Evolutionary conservation across 2,329 filamentous ascomycete genomes (phyloP), one percentile per base, ranked within the genome.

Genomic region (Stagonosporopsis chrysanthemi): DNA sequence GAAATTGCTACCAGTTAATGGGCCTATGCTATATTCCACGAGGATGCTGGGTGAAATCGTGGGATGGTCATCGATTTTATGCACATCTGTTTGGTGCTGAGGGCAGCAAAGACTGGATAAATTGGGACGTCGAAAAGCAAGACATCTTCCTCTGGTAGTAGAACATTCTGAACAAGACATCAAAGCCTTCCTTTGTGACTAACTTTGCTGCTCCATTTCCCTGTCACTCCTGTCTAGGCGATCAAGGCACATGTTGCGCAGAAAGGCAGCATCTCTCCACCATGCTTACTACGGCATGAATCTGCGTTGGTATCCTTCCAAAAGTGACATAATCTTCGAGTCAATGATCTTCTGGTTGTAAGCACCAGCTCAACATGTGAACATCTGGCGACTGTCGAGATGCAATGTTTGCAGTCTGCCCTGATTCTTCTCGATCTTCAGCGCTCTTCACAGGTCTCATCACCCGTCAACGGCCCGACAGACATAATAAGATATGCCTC

Each of bases 381-480:
- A 29, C 11, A 12, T 29, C 28, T 33, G 7, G 5, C 3, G 31
- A 33, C 7, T 15, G 5, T 33, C n/a, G 31, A 33, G 31, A 14
- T 15, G 14, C 31, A 17, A 17, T 24, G 8, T 28, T 6, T 43
- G 39, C 23, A 7, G 2, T 28, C 15, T 31, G 29, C 26, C 6
- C n/a, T 44, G 2, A 23, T 35, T 40, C 15, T 29, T 51, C 36
- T 56, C 42, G 53, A 56, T 56, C 35, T n/a, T 22, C 42, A 33
- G 23, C 24, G n/a, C 14, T 36, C 31, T 39, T 44, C 48, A 43
- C 14, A 31, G n/a, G 22, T 26, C 29, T 26, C 14, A 28, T 41
- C 17, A 24, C 26, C 35, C 41, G 22, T 48, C 29, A 40, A 47
- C 44, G 49, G 54, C 9, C 54, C 54, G 54, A 49, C 38, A 22